Base-by-base conservation (phyloP, 495 filamentous ascomycete species). In the Podospora bellae-mahoneyi region DNA sequence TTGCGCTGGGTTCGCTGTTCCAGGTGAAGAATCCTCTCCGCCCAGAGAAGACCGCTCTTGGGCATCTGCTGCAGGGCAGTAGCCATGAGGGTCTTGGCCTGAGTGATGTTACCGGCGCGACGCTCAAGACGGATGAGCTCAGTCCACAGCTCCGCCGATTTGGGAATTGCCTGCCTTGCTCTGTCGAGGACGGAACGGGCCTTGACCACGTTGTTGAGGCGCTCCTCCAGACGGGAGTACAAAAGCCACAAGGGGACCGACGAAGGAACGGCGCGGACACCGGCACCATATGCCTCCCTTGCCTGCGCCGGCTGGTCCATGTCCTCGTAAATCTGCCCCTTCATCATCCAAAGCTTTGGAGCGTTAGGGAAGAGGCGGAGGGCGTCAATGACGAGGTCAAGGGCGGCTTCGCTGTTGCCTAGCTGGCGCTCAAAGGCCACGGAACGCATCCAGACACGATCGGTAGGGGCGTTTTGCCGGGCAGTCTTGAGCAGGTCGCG, bases 261-360 rank as follows among this genome's bases (percentile, higher is more conserved):
- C 28, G 90, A 88, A 4, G 92, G 85, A 61, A 92, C 93, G 18
- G 92, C 93, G 60, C 93, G 90, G 3, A 92, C 96, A 56, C 96
- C 95, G 48, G 91, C 91, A 69, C 86, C 87, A 79, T 95, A 98
- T 0, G 96, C 94, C 75, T 99, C 93, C 60, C 94, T 87, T 4
- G 96, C 95, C 75, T 96, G 90, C 0, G 91, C 88, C 53, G 91
- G 80, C 75, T 91, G 91, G 68, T 83, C 85, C 63, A 91, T 85
- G 18, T 86, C 81, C 72, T 97, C 91, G 84, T 98, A 99, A 68
- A 98, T 92, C 72, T 99, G 95, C 4, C 96, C 95, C 79, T 98
- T 99, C 83, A 97, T 92, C 92, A 97, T 97, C 89, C 93, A 97
- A 13, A 99, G 85, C 76, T 97, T 97, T 64, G 92, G 88, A 2